phyloP scores from a whole-genome alignment of 768 basidiomycete species.

The Leucogyrophana mollusca region DNA sequence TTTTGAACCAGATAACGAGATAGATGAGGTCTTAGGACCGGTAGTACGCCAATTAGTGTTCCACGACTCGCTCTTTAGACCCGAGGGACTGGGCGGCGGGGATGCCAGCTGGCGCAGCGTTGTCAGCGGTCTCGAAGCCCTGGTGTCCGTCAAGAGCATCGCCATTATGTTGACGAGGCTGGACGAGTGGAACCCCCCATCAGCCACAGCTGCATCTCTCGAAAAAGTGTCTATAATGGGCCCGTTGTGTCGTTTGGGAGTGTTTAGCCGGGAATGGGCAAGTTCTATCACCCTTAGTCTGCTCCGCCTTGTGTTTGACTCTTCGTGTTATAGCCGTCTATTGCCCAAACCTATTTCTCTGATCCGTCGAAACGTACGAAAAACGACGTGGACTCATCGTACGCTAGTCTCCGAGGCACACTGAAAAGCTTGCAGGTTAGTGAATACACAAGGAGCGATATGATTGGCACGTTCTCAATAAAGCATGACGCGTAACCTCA shows the following conservation, averaged over 20 bases:
- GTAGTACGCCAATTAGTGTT: conserved; percentile 62
- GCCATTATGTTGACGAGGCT: conserved; percentile 78
- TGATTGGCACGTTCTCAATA: background rate
- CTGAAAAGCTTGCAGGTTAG: conserved; percentile 80
- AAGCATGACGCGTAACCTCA: conserved; percentile 30
- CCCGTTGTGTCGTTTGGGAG: conserved; percentile 77
- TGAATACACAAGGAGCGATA: background rate
- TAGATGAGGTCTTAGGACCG: conserved; percentile 77
- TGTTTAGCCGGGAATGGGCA: conserved; percentile 91
- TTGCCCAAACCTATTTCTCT: conserved; percentile 81
- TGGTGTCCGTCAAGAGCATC: conserved; percentile 80
- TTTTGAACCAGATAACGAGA: conserved; percentile 77
- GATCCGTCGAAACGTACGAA: conserved; percentile 75
- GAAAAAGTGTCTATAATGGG: conserved; percentile 75
- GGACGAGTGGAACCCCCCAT: conserved; percentile 68
- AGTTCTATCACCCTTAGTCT: conserved; percentile 17
- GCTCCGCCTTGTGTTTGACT: conserved; percentile 2
- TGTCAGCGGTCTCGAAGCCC: conserved; percentile 73
- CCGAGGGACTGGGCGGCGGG: conserved; percentile 65
- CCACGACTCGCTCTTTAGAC: conserved; percentile 60
- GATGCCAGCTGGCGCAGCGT: conserved; percentile 87
- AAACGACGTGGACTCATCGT: conserved; percentile 79
- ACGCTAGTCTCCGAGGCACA: conserved; percentile 82
- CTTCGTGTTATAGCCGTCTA: conserved; percentile 53
- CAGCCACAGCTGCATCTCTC: conserved; percentile 58